Base-by-base conservation (phyloP, 805 yeast genomes). In the Wickerhamiella nectarea region DNA sequence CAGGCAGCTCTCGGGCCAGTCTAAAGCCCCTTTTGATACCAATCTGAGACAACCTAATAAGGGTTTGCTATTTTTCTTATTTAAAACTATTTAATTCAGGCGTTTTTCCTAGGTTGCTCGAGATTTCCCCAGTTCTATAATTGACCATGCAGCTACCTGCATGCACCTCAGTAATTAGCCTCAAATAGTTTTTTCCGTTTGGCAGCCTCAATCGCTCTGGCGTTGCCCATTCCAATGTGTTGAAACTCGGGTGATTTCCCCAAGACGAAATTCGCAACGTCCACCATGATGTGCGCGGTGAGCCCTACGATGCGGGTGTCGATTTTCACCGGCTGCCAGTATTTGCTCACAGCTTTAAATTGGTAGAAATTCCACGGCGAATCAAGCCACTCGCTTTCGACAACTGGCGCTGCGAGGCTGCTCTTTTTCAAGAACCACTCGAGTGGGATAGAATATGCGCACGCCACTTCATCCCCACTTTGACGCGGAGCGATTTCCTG, bases 271-370 rank as follows among this genome's bases (percentile, higher is more conserved):
- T 46, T 41, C n/a, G 49, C 49, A 7, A 31, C 38, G 31, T 46
- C 49, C n/a, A 46, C 45, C 19, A 46, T 8, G 18, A 46, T 43
- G 25, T 46, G 49, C 4, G 49, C 49, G 2, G 49, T 46, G n/a
- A 46, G 34, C 9, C 49, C 49, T 8, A 38, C 38, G 11, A 46
- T 41, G 9, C 26, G 11, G 5, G 49, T 43, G 14, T 29, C 29
- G 17, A 38, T 6, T 38, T 28, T 29, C 14, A n/a, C 29, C 6
- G 22, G 28, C 24, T 21, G 34, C 14, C 17, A 15, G 6, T 18
- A 15, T 21, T 21, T 21, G 24, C 24, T 21, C 15, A 9, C 36
- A 12, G 39, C 36, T 2, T 39, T 33, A 21, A 46, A 46, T 17
- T 21, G 21, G 36, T 43, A 46, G 29, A 39, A 46, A 15, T 31